A percentile compares a stretch with the other conserved stretches of the same genome.
phyloP scores from a whole-genome alignment of 371 early-diverging fungal genomes.

The Entomophthora muscae region DNA sequence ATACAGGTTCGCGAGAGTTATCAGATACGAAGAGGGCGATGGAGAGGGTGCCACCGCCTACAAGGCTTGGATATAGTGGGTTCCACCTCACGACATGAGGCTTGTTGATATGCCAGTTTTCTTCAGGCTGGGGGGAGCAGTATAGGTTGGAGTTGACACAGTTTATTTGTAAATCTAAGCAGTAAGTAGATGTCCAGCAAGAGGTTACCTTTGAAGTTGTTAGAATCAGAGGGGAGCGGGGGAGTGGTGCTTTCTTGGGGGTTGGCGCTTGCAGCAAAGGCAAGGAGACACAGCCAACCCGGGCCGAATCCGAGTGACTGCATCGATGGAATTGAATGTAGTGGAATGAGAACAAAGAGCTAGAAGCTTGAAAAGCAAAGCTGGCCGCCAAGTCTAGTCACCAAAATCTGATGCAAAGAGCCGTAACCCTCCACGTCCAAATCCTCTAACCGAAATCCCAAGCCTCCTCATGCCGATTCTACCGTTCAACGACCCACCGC shows the following conservation, averaged over 20 bases:
- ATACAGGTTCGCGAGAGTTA: background rate
- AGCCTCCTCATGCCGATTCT: too few species aligned
- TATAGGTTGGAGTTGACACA: background rate
- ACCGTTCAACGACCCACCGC: too few species aligned
- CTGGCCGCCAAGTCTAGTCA: too few species aligned
- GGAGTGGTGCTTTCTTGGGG: background rate
- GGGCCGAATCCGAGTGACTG: background rate
- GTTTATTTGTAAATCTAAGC: background rate
- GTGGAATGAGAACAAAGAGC: too few species aligned
- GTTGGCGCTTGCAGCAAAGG: background rate
- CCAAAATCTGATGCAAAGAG: too few species aligned
- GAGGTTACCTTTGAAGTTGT: background rate
- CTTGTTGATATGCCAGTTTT: background rate
- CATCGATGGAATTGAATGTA: too few species aligned
- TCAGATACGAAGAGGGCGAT: background rate
- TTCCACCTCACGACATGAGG: constrained; percentile 1
- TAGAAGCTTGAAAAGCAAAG: too few species aligned
- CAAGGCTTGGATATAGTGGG: background rate
- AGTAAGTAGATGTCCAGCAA: background rate
- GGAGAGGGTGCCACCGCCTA: background rate
- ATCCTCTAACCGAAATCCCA: too few species aligned
- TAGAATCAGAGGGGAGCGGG: background rate
- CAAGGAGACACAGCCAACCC: background rate
- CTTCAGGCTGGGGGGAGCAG: background rate
- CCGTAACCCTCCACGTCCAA: too few species aligned